Evolutionary conservation across 1,139 yeast genomes (phyloP), one percentile per base, ranked within the genome.

Genomic region (Saccharomyces hybrid): DNA sequence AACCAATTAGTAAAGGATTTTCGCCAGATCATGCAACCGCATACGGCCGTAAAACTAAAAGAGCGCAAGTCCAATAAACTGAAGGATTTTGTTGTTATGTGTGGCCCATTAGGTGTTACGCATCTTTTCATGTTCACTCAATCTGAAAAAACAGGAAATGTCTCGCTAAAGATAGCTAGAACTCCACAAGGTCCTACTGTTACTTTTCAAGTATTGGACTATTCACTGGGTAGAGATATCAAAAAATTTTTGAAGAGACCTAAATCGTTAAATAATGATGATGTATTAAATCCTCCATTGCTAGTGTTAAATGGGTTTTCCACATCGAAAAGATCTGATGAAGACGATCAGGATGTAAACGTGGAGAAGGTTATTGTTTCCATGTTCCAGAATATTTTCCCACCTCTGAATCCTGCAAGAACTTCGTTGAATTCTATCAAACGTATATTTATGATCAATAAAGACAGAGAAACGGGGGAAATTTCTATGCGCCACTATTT

Each of bases 141-240:
- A 68, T 81, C 89, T 48, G 85, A 82, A 62, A 79, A 78, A 48
- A 76, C 86, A 2, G 98, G 97, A 7, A 84, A 83, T 57, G 84
- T 95, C 11, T 85, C 93, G 51, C 75, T 95, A 61, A 80, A 98
- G 66, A 73, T 95, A 52, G 91, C 95, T 2, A 81, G 89, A 64
- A 81, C 93, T 75, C 97, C 99, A 38, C 78, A 91, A 59, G 99
- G 99, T 4, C 99, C 99, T 28, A 90, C 96, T 13, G 75, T 91
- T 53, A 88, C 91, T 58, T 95, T 93, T 74, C 80, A 80, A 59
- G 84, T 95, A 51, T 75, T 81, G 59, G 81, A 80, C 60, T 95
- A 90, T 70, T 85, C 96, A 5, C 77, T 95, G 55, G 81, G 86
- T 64, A 87, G 87, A 69, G 99, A 95, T 70, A 84, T 95, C 14